Percentiles rank a stretch among this genome's conserved stretches.
phyloP scores from a whole-genome alignment of 2,329 filamentous ascomycete species.

The Pseudogymnoascus sp. region DNA sequence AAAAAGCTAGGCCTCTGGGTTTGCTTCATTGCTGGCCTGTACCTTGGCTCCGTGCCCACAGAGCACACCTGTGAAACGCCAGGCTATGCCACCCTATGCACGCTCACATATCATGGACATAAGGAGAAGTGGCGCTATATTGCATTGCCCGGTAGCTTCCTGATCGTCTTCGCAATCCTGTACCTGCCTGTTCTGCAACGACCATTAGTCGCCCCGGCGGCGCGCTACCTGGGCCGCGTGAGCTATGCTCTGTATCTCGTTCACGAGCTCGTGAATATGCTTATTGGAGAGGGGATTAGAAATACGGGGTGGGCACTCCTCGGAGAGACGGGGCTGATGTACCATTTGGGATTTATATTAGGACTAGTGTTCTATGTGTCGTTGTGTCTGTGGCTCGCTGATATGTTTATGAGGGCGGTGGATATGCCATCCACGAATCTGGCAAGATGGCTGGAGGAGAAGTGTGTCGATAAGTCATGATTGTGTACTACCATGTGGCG shows the following conservation, averaged over 20 bases:
- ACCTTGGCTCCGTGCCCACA: conserved; percentile 2
- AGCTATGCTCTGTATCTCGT: conserved; percentile 58
- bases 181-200: background rate
- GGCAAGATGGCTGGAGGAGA: conserved; percentile 1
- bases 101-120: background rate
- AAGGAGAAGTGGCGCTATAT: conserved; percentile 1
- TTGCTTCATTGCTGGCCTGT: background rate
- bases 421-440: conserved; percentile 6
- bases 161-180: background rate
- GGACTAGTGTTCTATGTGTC: background rate
- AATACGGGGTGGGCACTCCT: background rate
- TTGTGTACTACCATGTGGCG: background rate
- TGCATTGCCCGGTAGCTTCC: background rate
- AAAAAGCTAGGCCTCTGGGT: background rate
- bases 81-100: background rate
- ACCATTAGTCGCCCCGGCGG: background rate
- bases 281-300: conserved; percentile 46
- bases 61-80: background rate
- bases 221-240: conserved; percentile 54
- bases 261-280: conserved; percentile 55
- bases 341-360: conserved; percentile 3
- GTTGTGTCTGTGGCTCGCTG: background rate
- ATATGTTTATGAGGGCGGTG: conserved; percentile 8
- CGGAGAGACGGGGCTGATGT: background rate
- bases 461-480: conserved; percentile 3